Base-by-base conservation (phyloP, 371 early-diverging fungal species). In the Lichtheimia corymbifera region DNA sequence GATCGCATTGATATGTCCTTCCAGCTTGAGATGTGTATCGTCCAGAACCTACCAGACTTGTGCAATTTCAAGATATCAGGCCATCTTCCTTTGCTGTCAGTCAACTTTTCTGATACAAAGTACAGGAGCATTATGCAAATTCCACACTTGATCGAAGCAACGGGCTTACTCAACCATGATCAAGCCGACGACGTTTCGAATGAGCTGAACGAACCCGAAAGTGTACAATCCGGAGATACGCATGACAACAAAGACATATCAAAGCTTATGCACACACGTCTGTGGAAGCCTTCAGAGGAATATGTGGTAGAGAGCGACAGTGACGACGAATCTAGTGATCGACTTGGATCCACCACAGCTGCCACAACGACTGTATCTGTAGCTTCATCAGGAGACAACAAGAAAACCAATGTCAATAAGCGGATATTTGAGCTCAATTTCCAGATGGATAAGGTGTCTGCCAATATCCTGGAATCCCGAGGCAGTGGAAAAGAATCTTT, bases 91-190 rank as follows among this genome's bases (percentile, higher is more conserved):
- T 68, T 92, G 22, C 73, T 98, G 6, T 87, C 94, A 56, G 80
- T 97, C 61, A 96, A 94, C 68, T 86, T 98, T 54, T 96, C 97
- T 0, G 96, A 97, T 64, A 85, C 87, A 25, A 97, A 97, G 73
- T 97, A 98, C 83, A 90, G 90, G 62, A 87, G 90, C 0, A 75
- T 97, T 12, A 97, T 96, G 97, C 80, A 82, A 13, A 82, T 94
- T 41, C 82, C 79, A 5, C 67, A 63, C 9, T 89, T 62, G 86
- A 96, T 65, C 62, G 79, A 75, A 43, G 72, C 69, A 7, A 85
- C 79, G 15, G 79, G 79, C 9, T n/a, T 79, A 1, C 45, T 79
- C 5, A 67, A 64, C 11, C 18, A 52, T 14, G 41, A 57, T 44
- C n/a, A 27, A 18, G 28, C 25, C 13, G 24, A 53, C n/a, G 55